Conservation (phyloP, 108 stramenopile genomes). For the Skeletonema tropicum region DNA sequence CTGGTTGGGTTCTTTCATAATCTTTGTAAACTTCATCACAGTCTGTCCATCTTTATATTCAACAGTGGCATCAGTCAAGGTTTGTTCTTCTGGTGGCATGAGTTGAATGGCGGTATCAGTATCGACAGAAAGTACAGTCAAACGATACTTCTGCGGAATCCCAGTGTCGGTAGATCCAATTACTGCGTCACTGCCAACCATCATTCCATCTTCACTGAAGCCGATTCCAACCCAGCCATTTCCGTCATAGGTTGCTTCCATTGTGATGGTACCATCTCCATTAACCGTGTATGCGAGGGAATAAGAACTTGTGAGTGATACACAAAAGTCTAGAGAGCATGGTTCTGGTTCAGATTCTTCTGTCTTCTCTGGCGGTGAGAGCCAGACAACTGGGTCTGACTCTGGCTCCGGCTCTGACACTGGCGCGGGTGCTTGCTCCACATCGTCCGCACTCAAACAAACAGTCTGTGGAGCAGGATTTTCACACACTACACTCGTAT, state of each 20-base stretch:
- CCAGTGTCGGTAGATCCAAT: constrained; percentile 29
- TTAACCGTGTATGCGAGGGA: not conserved
- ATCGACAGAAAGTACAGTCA: not conserved
- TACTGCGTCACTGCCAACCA: constrained; percentile 23
- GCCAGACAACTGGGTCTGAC: no score
- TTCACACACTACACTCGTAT: constrained; percentile 9
- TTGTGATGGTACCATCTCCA: constrained; percentile 13
- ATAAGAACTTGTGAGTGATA: not conserved
- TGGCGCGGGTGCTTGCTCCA: not conserved
- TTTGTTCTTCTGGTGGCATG: constrained; percentile 1
- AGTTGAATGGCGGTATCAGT: not conserved
- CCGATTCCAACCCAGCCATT: constrained; percentile 19
- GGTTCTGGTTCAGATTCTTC: not conserved
- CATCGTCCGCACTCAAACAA: not conserved
- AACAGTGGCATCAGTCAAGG: constrained; percentile 4
- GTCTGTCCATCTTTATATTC: constrained; percentile 1
- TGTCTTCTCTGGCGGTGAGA: no score
- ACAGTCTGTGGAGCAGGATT: not conserved
- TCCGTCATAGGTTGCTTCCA: constrained; percentile 12
- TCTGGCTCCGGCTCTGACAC: not conserved
- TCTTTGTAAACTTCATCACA: constrained; percentile 6
- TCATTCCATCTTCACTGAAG: constrained; percentile 8
- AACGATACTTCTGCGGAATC: constrained; percentile 13
- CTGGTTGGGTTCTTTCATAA: not conserved
- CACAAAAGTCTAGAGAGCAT: not conserved